These are phyloP conservation scores for Tagetes patula DNA, from an alignment of 129 eudicot genomes.

Conservation along the genomic window DNA sequence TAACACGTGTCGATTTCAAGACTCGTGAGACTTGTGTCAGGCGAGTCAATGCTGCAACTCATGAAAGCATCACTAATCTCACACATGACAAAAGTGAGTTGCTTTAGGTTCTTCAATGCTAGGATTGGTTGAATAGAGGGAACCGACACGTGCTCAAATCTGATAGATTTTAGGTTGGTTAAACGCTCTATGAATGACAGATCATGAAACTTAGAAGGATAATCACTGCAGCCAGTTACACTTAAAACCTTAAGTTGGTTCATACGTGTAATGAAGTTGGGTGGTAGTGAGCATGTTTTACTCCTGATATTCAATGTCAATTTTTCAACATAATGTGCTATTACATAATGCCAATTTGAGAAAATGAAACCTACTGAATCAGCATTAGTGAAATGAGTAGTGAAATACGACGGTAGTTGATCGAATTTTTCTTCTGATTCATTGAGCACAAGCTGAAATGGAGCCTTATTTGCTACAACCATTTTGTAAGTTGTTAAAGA, in stretches of 20 bases:
- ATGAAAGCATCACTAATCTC: constrained; percentile 39
- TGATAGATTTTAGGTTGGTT: constrained; percentile 27
- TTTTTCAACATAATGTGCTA: constrained; percentile 7
- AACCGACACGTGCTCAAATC: constrained; percentile 34
- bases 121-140: constrained; percentile 27
- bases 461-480: too few species aligned
- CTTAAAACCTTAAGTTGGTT: constrained; percentile 32
- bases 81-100: constrained; percentile 46
- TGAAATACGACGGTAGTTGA: too few species aligned
- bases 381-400: too few species aligned
- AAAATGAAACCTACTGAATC: too few species aligned
- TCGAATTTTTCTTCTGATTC: too few species aligned
- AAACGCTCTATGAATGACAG: constrained; percentile 22
- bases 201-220: constrained; percentile 22
- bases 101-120: constrained; percentile 28
- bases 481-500: too few species aligned
- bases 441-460: too few species aligned
- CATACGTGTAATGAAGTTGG: constrained; percentile 29
- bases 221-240: constrained; percentile 27
- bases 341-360: too few species aligned
- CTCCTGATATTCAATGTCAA: constrained; percentile 33
- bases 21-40: constrained; percentile 32
- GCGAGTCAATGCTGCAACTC: constrained; percentile 6
- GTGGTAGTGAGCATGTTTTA: constrained; percentile 21
- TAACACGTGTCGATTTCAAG: constrained; percentile 45